Evolutionary conservation across 1,284 basidiomycete genomes (phyloP).

Genomic region (Austropuccinia psidii): DNA sequence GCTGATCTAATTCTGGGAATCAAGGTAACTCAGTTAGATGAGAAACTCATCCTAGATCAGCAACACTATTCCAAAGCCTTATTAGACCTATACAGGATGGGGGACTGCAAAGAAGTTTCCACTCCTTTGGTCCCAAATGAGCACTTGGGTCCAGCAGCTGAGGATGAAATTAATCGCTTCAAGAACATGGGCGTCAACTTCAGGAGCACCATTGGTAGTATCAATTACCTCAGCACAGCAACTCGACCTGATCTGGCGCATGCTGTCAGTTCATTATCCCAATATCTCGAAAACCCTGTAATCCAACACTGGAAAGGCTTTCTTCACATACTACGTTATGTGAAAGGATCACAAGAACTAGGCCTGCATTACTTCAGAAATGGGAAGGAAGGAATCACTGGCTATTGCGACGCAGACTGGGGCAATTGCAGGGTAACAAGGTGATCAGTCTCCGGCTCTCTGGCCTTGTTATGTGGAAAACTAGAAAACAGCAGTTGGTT

Average conservation of each 20-base stretch:
- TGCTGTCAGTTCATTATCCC: neutral
- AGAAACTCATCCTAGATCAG: neutral
- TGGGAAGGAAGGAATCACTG: too few relatives aligned
- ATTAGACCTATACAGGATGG: neutral
- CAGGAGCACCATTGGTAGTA: neutral
- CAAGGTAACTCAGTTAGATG: neutral
- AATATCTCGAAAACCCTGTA: neutral
- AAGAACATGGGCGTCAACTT: neutral
- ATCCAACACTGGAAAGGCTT: neutral
- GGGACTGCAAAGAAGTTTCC: neutral
- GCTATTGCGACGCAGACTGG: constrained; percentile 52
- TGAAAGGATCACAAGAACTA: neutral
- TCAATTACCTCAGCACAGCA: neutral
- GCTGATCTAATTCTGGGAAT: neutral
- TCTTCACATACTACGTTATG: neutral
- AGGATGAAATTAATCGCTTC: too few relatives aligned
- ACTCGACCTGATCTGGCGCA: neutral
- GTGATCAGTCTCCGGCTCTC: constrained; percentile 49
- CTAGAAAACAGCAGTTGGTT: constrained; percentile 48
- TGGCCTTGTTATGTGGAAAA: constrained; percentile 49
- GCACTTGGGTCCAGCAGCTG: neutral
- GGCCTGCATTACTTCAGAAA: too few relatives aligned
- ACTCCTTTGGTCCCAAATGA: neutral
- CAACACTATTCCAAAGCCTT: neutral
- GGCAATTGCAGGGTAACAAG: constrained; percentile 46